Base-by-base conservation (phyloP, 257 asterid species). In the Solanum chmielewskii region DNA sequence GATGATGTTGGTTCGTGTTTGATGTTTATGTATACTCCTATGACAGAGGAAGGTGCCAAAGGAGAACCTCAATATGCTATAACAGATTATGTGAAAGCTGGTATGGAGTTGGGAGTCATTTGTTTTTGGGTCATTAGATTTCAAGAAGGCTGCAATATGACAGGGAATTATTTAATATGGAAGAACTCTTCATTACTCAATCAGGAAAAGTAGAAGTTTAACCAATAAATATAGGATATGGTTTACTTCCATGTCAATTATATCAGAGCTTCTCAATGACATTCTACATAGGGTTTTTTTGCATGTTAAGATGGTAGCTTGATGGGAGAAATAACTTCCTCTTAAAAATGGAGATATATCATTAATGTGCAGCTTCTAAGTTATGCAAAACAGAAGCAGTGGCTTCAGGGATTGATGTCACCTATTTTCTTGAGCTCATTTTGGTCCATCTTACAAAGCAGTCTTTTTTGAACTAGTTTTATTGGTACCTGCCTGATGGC, bases 21-120 rank as follows among this genome's bases (percentile, higher is more conserved):
- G 93, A 95, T 97, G 85, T 97, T 92, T 88, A 97, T 97, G 99
- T 96, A 94, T 89, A 97, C 99, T 83, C 98, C 99, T 86, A 98
- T 95, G 70, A 95, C 99, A 74, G 96, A 93, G 90, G 99, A 94
- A 92, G 96, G 98, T 91, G 91, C 93, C 90, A 97, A 97, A 93
- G 99, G 99, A 89, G 99, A 97, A 91, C 97, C 99, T 89, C 98
- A 97, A 69, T 96, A 94, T 93, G 98, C 98, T 59, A 96, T 95
- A 91, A 95, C 99, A 9, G 99, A 97, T 89, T 92, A 92, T 90
- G 93, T 97, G 87, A 97, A 96, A 93, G 96, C 99, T 89, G 99
- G 99, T 97, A 75, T 11, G 88, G 9, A 44, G 20, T 80, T 80
- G 27, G 68, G 25, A 39, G 52, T 47, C 20, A 3, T 80, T 47